Evolutionary conservation across 495 filamentous ascomycete genomes (phyloP), one percentile per base, ranked within the genome.

Genomic region (Entonaema liquescens): DNA sequence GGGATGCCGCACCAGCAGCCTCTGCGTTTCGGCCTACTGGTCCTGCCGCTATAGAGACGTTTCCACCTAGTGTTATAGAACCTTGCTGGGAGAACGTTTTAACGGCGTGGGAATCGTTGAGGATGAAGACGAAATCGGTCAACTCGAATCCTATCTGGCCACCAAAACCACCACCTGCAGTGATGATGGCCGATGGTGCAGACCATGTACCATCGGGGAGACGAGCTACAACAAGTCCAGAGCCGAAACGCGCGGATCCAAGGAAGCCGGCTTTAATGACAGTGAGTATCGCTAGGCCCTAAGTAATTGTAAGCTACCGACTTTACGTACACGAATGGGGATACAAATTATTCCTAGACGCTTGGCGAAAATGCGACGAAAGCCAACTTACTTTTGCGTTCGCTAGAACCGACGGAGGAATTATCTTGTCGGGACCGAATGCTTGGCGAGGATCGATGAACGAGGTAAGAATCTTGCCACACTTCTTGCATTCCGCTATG

Each of bases 101-200:
- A 42, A 99, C 95, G 25, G 95, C 95, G 42, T 86, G 88, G 42
- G 90, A 86, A 77, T 99, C 95, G 79, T 99, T 99, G 55, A 99
- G 89, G 65, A 98, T 97, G 84, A 99, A 98, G 73, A 99, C 96
- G 78, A 99, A 98, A 77, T 99, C 95, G 44, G 96, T 98, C 66
- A 99, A 83, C 79, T 99, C 95, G 83, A 97, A 95, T 31, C 95
- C 95, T 76, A 99, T 97, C 79, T 99, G 95, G 21, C 95, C 95
- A 72, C 95, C 95, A 70, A 98, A 94, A 26, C 95, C 95, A 62
- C 91, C 96, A 72, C 95, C 95, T 25, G 91, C 92, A 19, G 92
- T 95, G 57, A 89, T 89, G 68, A 99, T 97, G 19, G 95, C 96
- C 15, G 92, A 93, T 5, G 95, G 95, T 15, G 95, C 96, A 63